Evolutionary conservation across 176 grass and related monocot genomes (phyloP).

Genomic region (Hordeum vulgare): MorexV3_pseudomolecules_assembly NC_058519.1:548747965-548748464

Average conservation of each 20-base stretch:
- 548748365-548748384: slow-evolving; percentile 75
- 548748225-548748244: not conserved
- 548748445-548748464: slow-evolving; percentile 70
- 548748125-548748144: slow-evolving; percentile 61
- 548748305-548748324: slow-evolving; percentile 59
- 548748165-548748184: not conserved
- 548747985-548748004: slow-evolving; percentile 1
- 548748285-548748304: not conserved
- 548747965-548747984: slow-evolving; percentile 76
- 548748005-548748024: not conserved
- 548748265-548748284: not conserved
- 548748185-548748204: not conserved
- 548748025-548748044: slow-evolving; percentile 1
- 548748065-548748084: slow-evolving; percentile 46
- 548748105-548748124: slow-evolving; percentile 21
- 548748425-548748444: slow-evolving; percentile 72
- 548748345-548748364: slow-evolving; percentile 71
- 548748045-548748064: slow-evolving; percentile 22
- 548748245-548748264: not conserved
- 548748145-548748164: slow-evolving; percentile 19
- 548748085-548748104: slow-evolving; percentile 14
- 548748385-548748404: slow-evolving; percentile 35
- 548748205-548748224: not conserved
- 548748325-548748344: slow-evolving; percentile 84
- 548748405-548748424: slow-evolving; percentile 56